phyloP scores from a whole-genome alignment of 2,329 filamentous ascomycete species.

The Microcera coccophila region DNA sequence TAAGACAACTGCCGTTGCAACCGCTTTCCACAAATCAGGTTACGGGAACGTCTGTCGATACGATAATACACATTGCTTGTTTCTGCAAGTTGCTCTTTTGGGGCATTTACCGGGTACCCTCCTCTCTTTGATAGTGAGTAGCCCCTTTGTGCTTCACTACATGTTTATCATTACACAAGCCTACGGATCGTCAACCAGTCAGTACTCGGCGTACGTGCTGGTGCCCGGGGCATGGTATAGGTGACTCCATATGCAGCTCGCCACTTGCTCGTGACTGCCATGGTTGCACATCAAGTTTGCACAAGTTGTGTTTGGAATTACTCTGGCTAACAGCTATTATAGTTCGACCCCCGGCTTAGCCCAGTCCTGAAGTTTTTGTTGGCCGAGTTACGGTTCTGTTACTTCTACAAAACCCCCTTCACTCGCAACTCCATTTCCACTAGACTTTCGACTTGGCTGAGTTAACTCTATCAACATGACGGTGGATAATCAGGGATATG shows the following conservation, averaged over 20 bases:
- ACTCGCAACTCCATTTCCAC: not conserved
- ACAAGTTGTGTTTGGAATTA: conserved; percentile 4
- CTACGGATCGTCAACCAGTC: conserved; percentile 3
- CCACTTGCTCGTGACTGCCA: conserved; percentile 23
- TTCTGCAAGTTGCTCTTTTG: not conserved
- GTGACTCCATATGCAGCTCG: conserved; percentile 24
- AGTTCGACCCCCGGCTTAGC: not conserved
- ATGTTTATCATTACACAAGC: conserved; percentile 6
- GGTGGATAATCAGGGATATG: conserved; percentile 45
- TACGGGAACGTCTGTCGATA: conserved; percentile 7
- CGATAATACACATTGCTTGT: conserved; percentile 7
- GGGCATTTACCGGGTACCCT: conserved; percentile 4
- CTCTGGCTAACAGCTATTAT: not conserved
- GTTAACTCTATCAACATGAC: conserved; percentile 21
- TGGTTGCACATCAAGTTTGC: conserved; percentile 3
- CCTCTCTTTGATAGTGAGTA: conserved; percentile 24
- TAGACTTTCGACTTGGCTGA: not conserved
- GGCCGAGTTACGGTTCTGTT: no score
- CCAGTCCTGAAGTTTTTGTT: no score
- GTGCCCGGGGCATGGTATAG: conserved; percentile 17
- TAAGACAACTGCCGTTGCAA: not conserved
- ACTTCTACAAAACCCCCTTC: no score
- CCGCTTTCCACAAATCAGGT: no score
- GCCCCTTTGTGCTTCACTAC: conserved; percentile 12
- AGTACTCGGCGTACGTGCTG: conserved; percentile 17